A percentile compares a stretch with the other conserved stretches of the same genome.
These are phyloP conservation scores for Starmerella tilneyi DNA, from an alignment of 805 yeast species.

Conservation along the genomic window DNA sequence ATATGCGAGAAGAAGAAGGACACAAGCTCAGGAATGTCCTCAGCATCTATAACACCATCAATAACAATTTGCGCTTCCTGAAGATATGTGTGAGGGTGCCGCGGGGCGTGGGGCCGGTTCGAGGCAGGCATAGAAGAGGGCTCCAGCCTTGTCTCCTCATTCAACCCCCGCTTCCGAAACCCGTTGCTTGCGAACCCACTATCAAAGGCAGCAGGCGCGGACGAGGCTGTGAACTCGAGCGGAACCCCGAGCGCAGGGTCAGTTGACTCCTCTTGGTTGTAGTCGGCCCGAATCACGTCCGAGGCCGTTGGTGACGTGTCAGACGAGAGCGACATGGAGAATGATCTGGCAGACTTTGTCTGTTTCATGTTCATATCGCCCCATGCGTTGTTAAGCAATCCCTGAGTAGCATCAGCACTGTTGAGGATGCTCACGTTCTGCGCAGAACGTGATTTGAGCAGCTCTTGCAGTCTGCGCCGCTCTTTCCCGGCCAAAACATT, in stretches of 20 bases:
- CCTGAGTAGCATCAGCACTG: too few species aligned
- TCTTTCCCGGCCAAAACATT: constrained; percentile 32
- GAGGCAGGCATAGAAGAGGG: not conserved
- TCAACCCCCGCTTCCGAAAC: not conserved
- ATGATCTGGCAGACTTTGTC: not conserved
- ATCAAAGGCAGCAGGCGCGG: not conserved
- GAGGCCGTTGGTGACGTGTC: not conserved
- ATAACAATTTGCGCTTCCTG: constrained; percentile 6
- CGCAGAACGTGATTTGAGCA: not conserved
- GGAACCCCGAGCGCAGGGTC: not conserved
- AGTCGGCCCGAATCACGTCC: too few species aligned
- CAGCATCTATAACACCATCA: constrained; percentile 9
- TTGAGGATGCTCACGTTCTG: not conserved
- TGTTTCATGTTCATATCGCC: not conserved
- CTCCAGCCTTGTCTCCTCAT: not conserved
- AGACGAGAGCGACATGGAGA: not conserved
- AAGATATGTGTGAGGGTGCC: not conserved
- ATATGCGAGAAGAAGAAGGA: constrained; percentile 11
- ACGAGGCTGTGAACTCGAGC: not conserved
- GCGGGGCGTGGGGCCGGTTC: not conserved
- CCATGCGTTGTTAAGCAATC: too few species aligned
- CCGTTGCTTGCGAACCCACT: not conserved
- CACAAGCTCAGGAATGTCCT: constrained; percentile 9
- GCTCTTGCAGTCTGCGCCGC: constrained; percentile 3
- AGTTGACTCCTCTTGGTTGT: too few species aligned